phyloP scores from a whole-genome alignment of 805 yeast genomes.

The Pichia californica region DNA sequence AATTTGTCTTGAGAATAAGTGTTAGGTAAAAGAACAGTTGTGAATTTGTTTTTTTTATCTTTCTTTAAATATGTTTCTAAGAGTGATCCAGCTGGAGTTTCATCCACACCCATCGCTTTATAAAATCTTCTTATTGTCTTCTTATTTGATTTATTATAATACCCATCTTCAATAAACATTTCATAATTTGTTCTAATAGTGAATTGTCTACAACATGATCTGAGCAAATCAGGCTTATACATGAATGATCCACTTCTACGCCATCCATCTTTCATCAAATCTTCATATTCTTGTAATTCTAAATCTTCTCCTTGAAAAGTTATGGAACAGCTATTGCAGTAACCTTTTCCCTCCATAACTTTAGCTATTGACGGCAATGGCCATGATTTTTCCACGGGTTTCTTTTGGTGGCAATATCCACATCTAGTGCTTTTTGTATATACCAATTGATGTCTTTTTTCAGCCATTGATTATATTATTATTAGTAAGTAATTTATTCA shows the following conservation, averaged over 20 bases:
- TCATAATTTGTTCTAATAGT: slow-evolving; percentile 61
- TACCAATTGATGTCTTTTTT: background rate
- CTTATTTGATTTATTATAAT: slow-evolving; percentile 57
- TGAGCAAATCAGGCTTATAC: slow-evolving; percentile 53
- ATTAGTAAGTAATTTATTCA: too few relatives aligned
- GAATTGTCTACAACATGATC: slow-evolving; percentile 74
- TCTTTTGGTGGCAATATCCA: slow-evolving; percentile 60
- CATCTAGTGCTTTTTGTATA: slow-evolving; percentile 45
- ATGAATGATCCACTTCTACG: slow-evolving; percentile 68
- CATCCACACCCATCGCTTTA: slow-evolving; percentile 26
- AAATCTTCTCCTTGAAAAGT: slow-evolving; percentile 19
- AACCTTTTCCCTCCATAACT: slow-evolving; percentile 9
- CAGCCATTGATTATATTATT: too few relatives aligned
- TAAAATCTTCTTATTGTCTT: slow-evolving; percentile 58
- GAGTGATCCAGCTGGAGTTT: background rate
- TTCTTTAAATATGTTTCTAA: slow-evolving; percentile 1
- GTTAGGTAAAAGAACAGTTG: slow-evolving; percentile 40
- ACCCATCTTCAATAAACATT: slow-evolving; percentile 27
- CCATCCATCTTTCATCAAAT: slow-evolving; percentile 63
- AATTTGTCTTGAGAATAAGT: slow-evolving; percentile 52
- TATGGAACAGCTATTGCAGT: slow-evolving; percentile 23
- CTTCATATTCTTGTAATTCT: slow-evolving; percentile 50
- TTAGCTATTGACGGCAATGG: slow-evolving; percentile 17
- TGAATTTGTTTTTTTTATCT: slow-evolving; percentile 3
- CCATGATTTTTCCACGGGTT: slow-evolving; percentile 26